A percentile compares a stretch with the other conserved stretches of the same genome.
Evolutionary conservation across 371 early-diverging fungal species (phyloP).

Genomic region (Smittium mucronatum): DNA sequence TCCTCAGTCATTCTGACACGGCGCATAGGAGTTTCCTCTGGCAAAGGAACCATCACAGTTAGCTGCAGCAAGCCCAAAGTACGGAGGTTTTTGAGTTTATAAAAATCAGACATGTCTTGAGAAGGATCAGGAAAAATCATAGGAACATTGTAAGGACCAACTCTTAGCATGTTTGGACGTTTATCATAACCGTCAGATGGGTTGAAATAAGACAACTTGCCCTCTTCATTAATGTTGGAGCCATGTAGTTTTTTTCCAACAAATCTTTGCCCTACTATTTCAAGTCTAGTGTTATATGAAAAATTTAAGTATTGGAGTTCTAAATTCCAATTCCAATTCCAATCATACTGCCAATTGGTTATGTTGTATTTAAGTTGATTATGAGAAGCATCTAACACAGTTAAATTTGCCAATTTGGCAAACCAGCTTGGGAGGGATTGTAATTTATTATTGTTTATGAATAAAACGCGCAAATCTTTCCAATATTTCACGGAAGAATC

Average conservation of each 20-base stretch:
- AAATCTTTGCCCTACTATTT: slow-evolving; percentile 39
- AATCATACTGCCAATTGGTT: slow-evolving; percentile 89
- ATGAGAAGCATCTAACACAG: slow-evolving; percentile 72
- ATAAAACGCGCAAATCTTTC: slow-evolving; percentile 49
- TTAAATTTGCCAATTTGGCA: slow-evolving; percentile 58
- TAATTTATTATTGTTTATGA: slow-evolving; percentile 81
- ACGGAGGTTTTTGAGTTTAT: slow-evolving; percentile 53
- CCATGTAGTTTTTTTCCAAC: slow-evolving; percentile 2
- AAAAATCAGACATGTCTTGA: slow-evolving; percentile 59
- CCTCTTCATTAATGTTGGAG: neutral
- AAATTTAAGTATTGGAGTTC: slow-evolving; percentile 78
- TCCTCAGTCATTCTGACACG: slow-evolving; percentile 77
- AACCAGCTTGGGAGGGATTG: slow-evolving; percentile 86
- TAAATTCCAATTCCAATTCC: slow-evolving; percentile 94
- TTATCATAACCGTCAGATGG: neutral
- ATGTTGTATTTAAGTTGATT: slow-evolving; percentile 85
- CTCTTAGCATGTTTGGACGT: neutral
- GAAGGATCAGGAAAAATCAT: slow-evolving; percentile 22
- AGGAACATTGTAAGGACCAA: slow-evolving; percentile 18
- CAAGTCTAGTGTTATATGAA: slow-evolving; percentile 78
- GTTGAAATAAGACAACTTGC: slow-evolving; percentile 30
- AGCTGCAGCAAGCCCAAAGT: slow-evolving; percentile 82
- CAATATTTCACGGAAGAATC: slow-evolving; percentile 59
- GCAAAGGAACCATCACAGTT: slow-evolving; percentile 63
- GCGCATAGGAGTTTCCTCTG: slow-evolving; percentile 66